Percentiles rank a stretch among this genome's conserved stretches.
These are phyloP conservation scores for Zygosaccharomyces rouxii DNA, from an alignment of 805 yeast species.

Conservation along the genomic window DNA sequence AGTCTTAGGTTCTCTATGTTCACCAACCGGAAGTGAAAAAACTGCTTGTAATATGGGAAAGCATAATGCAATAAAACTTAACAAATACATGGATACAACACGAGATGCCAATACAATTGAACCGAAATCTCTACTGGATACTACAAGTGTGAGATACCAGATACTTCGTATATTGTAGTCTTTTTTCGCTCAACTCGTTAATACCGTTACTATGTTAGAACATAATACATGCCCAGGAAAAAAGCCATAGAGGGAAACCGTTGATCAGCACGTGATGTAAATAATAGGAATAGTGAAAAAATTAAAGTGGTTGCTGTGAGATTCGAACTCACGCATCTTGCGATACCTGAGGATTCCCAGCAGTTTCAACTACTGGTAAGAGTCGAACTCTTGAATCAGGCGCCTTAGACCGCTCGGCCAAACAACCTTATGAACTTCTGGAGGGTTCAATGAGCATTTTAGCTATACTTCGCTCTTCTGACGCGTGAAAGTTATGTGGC, in stretches of 20 bases:
- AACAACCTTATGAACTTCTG: no score
- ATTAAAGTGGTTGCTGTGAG: conserved; percentile 29
- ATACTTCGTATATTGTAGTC: neutral
- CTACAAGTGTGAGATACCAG: neutral
- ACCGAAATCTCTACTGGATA: neutral
- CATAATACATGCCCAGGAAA: neutral
- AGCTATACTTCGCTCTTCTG: no score
- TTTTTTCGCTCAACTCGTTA: neutral
- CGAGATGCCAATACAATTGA: neutral
- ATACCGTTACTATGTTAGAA: neutral
- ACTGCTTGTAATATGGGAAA: neutral
- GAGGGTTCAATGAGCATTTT: no score
- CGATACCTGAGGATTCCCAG: conserved; percentile 29
- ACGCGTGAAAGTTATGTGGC: no score
- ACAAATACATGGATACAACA: neutral
- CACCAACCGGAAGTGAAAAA: neutral
- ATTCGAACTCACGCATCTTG: conserved; percentile 33
- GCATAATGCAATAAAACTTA: neutral
- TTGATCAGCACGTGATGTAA: neutral
- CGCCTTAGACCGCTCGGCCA: conserved; percentile 35
- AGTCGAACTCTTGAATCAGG: conserved; percentile 30
- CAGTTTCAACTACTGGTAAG: conserved; percentile 14
- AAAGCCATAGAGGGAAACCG: neutral
- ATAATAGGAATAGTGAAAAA: no score
- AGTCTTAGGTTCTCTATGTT: neutral